These are phyloP conservation scores for Sarocladiaceae sp. DNA, from an alignment of 2,329 filamentous ascomycete genomes.

Conservation along the genomic window DNA sequence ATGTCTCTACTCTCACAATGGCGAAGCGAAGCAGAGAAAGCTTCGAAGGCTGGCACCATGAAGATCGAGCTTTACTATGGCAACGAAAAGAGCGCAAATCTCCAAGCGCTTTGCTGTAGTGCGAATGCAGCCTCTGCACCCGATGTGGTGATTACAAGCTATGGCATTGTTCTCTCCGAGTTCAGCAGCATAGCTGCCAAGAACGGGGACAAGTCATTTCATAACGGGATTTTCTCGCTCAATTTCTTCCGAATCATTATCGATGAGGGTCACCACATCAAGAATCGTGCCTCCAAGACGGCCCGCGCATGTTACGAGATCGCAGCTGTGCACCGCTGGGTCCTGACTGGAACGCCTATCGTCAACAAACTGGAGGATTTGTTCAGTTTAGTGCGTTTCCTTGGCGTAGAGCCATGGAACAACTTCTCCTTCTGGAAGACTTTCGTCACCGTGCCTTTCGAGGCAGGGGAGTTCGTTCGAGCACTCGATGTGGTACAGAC, in stretches of 20 bases:
- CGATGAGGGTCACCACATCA: constrained; percentile 93
- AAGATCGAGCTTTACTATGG: constrained; percentile 91
- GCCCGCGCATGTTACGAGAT: constrained; percentile 93
- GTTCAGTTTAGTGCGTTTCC: constrained; percentile 85
- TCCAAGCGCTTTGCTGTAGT: constrained; percentile 71
- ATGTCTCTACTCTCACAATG: constrained; percentile 96
- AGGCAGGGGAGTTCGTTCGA: constrained; percentile 88
- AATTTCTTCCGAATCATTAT: constrained; percentile 94
- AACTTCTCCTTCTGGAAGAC: constrained; percentile 99
- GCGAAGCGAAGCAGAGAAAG: constrained; percentile 91
- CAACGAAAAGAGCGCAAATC: constrained; percentile 70
- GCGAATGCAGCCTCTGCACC: constrained; percentile 71
- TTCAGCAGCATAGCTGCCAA: constrained; percentile 63
- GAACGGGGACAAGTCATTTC: constrained; percentile 57
- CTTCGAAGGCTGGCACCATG: constrained; percentile 75
- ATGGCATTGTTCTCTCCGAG: constrained; percentile 86
- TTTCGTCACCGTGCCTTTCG: constrained; percentile 95
- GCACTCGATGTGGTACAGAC: constrained; percentile 96
- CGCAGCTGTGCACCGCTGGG: constrained; percentile 81
- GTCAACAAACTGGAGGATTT: constrained; percentile 93
- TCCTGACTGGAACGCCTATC: constrained; percentile 89
- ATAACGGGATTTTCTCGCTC: constrained; percentile 78
- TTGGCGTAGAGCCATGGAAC: constrained; percentile 94
- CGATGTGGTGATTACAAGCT: constrained; percentile 90
- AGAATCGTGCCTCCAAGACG: constrained; percentile 84